Base-by-base conservation (phyloP, 441 rosid species). In the Manihot esculenta region DNA sequence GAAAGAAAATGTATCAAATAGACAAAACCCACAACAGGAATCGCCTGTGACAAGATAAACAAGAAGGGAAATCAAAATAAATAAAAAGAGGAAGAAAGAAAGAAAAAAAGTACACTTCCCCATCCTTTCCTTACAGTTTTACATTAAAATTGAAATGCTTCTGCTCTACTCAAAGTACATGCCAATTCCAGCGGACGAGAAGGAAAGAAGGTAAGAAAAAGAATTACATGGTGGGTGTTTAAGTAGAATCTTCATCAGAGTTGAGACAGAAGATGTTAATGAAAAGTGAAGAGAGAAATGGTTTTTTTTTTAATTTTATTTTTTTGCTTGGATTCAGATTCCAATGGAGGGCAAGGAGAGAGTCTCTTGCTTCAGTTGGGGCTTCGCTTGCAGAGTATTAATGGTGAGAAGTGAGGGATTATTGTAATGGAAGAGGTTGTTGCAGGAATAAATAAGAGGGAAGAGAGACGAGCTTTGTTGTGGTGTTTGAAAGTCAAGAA, bases 401-500 rank as follows among this genome's bases (percentile, higher is more conserved):
- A 82, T 82, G 79, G 72, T 0, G 57, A 49, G 73, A 73, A 35
- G 66, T 62, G 80, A 67, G 72, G 70, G 76, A 80, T 81, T 79
- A 85, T 83, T 85, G 72, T 79, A 79, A 71, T 83, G 81, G 83
- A 76, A 72, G 83, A 88, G 83, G 90, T 84, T 76, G 89, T 79
- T 87, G 87, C 76, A 80, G 79, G 77, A 79, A 62, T 85, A 81
- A 85, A 82, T 87, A 80, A 66, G 81, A 84, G 71, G 70, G 9
- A 69, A 26, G 15, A n/a, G n/a, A n/a, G n/a, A n/a, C n/a, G n/a
- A n/a, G n/a, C n/a, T n/a, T n/a, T 4, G 21, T 38, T 42, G 14
- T 11, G 14, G 18, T 73, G 71, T 80, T 80, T 77, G 77, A 84
- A 82, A 78, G 86, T 81, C 85, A 82, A 80, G 76, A 74, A 57